Conservation (phyloP, 148 eudicot species). For the Rhododendron molle region DNA sequence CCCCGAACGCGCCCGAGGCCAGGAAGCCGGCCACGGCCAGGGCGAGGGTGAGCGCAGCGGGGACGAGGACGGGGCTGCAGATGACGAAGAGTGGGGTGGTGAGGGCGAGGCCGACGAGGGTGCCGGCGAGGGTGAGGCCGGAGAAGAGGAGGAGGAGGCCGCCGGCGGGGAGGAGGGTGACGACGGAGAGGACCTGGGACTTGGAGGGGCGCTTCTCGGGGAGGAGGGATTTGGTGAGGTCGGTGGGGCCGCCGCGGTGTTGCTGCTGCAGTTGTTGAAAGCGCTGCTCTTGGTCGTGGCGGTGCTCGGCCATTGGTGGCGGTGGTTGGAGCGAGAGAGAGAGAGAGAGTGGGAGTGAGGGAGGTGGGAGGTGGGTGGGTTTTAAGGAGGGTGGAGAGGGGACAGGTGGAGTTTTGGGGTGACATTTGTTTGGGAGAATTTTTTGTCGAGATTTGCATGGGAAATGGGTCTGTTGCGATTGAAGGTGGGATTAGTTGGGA, state of each 20-base stretch:
- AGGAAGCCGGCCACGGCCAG: constrained; percentile 48
- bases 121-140: constrained; percentile 37
- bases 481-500: not conserved
- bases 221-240: constrained; percentile 11
- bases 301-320: constrained; percentile 21
- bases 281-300: not conserved
- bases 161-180: constrained; percentile 42
- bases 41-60: constrained; percentile 38
- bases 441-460: constrained; percentile 11
- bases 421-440: constrained; percentile 21
- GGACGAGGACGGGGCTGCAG: constrained; percentile 67
- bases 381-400: not conserved
- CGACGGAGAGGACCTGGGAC: constrained; percentile 31
- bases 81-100: constrained; percentile 54
- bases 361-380: not conserved
- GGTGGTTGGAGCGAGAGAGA: not conserved
- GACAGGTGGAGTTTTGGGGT: constrained; percentile 17
- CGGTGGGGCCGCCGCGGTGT: not conserved
- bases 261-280: not conserved
- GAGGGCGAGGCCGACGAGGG: constrained; percentile 43
- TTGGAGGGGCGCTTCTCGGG: constrained; percentile 22
- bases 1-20: constrained; percentile 49
- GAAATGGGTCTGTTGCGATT: not conserved
- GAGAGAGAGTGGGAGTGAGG: not conserved
- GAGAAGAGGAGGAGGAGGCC: constrained; percentile 45